Percentiles rank a stretch among this genome's conserved stretches.
Conservation (phyloP, 129 eudicot species). For the Cynara cardunculus region DNA sequence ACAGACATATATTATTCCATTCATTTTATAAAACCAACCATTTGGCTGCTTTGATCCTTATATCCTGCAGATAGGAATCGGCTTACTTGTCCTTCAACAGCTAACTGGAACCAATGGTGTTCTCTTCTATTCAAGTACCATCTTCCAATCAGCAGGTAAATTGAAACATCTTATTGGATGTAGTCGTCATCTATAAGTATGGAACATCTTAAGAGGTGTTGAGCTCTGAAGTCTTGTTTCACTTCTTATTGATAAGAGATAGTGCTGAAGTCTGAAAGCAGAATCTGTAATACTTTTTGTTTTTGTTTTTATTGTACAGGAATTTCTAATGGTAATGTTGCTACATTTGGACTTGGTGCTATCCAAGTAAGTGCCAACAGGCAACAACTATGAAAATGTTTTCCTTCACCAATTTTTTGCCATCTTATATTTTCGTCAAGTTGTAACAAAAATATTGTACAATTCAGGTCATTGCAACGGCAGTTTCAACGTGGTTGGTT, state of each 20-base stretch:
- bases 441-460: not conserved
- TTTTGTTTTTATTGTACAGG: slow-evolving; percentile 46
- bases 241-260: not conserved
- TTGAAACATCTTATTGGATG: not conserved
- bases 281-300: not conserved
- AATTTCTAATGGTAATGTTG: slow-evolving; percentile 66
- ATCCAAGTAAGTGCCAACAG: slow-evolving; percentile 54
- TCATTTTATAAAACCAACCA: not conserved
- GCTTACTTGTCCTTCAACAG: slow-evolving; percentile 78
- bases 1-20: not conserved
- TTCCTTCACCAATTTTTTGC: not conserved
- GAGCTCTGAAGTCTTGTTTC: not conserved
- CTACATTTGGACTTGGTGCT: slow-evolving; percentile 80
- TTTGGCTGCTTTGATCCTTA: slow-evolving; percentile 2
- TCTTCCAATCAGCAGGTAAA: slow-evolving; percentile 83
- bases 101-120: slow-evolving; percentile 80
- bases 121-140: slow-evolving; percentile 78
- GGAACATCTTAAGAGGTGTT: not conserved
- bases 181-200: not conserved
- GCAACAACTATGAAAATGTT: not conserved
- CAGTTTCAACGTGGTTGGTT: slow-evolving; percentile 76
- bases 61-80: slow-evolving; percentile 77
- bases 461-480: slow-evolving; percentile 78
- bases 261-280: not conserved
- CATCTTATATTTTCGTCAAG: not conserved